Evolutionary conservation across 768 basidiomycete species (phyloP), one percentile per base, ranked within the genome.

Genomic region (Brasilioporus rufonigricans): DNA sequence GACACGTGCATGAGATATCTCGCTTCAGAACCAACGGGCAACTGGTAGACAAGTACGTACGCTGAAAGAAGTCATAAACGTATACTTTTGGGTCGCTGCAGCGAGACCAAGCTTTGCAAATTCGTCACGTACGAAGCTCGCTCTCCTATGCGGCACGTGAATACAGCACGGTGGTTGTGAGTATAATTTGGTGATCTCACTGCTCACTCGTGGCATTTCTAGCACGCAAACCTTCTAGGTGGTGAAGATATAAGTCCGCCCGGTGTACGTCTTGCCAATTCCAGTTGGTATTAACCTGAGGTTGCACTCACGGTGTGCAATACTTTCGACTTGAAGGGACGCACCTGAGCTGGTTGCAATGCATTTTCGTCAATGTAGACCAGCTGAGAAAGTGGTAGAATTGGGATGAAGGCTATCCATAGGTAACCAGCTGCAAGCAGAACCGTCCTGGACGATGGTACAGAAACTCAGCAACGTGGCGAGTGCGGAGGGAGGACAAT

Each of bases 341-440:
- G 46, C 62, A 95, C 95, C 76, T 96, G 93, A 6, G 82, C 87
- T 11, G 97, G 95, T 64, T 95, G 92, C 19, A 99, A 73, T 1
- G 97, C 96, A 69, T 98, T 97, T 74, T 99, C 97, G 68, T 96
- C 93, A 47, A 96, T 88, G 67, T 93, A 96, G 10, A 85, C 90
- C 10, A 74, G 69, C 58, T 83, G 79, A 18, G 84, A 85, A 5
- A 95, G 76, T 1, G 73, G 73, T 6, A 83, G 75, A 13, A 79
- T 77, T 4, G 95, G 95, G 49, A 97, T 76, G 6, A 81, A 72
- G n/a, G 87, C 59, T 71, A 97, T 80, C 93, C 94, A 98, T n/a
- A 82, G 46, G 68, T 91, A 85, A 13, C 93, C 93, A 5, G 74
- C 72, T 24, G 77, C 49, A 49, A 92, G 79, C 24, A 97, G 72